A percentile compares a stretch with the other conserved stretches of the same genome.
phyloP scores from a whole-genome alignment of 345 rosid genomes.

The Camelina sativa region DNA sequence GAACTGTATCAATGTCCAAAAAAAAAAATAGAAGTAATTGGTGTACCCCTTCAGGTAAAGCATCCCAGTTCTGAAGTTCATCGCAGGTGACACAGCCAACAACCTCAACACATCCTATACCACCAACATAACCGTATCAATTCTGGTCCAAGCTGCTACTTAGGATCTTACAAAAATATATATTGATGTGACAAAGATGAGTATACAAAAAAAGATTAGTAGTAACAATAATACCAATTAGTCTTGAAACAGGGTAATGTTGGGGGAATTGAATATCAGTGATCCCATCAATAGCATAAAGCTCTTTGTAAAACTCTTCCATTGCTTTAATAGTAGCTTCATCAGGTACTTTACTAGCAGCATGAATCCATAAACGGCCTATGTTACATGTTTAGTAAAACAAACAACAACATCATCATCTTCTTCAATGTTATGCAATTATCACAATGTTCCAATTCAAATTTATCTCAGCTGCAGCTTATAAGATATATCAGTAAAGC shows the following conservation, averaged over 20 bases:
- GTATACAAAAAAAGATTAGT: neutral
- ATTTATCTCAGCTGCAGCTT: neutral
- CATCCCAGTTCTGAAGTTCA: constrained; percentile 64
- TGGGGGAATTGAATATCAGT: constrained; percentile 69
- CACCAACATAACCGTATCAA: neutral
- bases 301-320: constrained; percentile 86
- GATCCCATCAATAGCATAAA: constrained; percentile 70
- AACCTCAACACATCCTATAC: constrained; percentile 64
- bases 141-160: neutral
- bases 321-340: constrained; percentile 87
- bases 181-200: no score
- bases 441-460: neutral
- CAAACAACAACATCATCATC: neutral
- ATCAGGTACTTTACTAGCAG: constrained; percentile 89
- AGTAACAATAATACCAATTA: constrained; percentile 54
- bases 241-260: constrained; percentile 83
- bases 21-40: neutral
- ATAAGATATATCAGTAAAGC: neutral
- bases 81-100: constrained; percentile 64
- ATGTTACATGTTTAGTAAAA: constrained; percentile 10
- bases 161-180: neutral
- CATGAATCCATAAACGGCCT: constrained; percentile 99
- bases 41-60: constrained; percentile 59
- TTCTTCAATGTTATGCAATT: constrained; percentile 2
- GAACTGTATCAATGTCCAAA: neutral